These are phyloP conservation scores for Nidularia sp. DNA, from an alignment of 768 basidiomycete species.

Conservation along the genomic window DNA sequence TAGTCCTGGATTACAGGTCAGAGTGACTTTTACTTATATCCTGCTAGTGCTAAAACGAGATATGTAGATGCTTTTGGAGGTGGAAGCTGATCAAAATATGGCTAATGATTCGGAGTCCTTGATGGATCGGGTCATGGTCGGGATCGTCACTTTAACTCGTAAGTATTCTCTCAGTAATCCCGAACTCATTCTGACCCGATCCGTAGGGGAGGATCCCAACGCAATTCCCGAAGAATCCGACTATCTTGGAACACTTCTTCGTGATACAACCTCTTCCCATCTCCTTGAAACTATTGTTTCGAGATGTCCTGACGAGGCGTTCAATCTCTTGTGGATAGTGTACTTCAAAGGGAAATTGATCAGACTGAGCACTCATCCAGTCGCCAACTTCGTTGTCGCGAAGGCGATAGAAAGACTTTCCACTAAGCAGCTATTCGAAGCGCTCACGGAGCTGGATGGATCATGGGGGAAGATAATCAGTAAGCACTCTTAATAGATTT, in stretches of 20 bases:
- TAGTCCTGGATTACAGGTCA: conserved; percentile 71
- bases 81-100: conserved; percentile 68
- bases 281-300: conserved; percentile 78
- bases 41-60: conserved; percentile 5
- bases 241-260: conserved; percentile 76
- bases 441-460: conserved; percentile 56
- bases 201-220: conserved; percentile 18
- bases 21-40: conserved; percentile 9
- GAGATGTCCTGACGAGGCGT: conserved; percentile 56
- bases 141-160: conserved; percentile 67
- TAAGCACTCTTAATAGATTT: conserved; percentile 30
- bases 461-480: conserved; percentile 65
- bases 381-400: conserved; percentile 92
- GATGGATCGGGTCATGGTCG: conserved; percentile 77
- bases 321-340: conserved; percentile 65
- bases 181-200: not conserved
- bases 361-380: conserved; percentile 78
- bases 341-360: conserved; percentile 77
- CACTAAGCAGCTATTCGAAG: conserved; percentile 47
- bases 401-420: conserved; percentile 66
- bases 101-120: conserved; percentile 62
- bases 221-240: conserved; percentile 54
- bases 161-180: conserved; percentile 17
- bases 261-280: conserved; percentile 87
- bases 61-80: conserved; percentile 71